phyloP scores from a whole-genome alignment of 2,329 filamentous ascomycete genomes.

The Ceratocystis diversiconidia region DNA sequence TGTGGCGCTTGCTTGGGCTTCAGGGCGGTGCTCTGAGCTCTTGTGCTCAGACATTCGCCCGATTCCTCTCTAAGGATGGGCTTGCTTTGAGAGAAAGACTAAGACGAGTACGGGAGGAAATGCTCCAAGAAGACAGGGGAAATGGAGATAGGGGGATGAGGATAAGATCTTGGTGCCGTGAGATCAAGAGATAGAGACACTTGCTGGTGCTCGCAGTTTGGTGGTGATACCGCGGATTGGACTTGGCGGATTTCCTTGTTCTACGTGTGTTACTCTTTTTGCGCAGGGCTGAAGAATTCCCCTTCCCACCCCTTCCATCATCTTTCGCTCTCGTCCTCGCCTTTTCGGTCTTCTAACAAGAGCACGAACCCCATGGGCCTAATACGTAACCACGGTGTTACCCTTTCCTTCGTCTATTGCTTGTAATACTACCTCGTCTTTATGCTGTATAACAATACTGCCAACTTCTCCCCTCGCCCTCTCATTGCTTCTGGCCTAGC shows the following conservation, averaged over 20 bases:
- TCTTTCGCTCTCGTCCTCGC: background rate
- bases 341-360: too few species aligned
- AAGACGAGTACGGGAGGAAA: too few species aligned
- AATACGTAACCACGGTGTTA: background rate
- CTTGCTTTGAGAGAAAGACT: background rate
- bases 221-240: too few species aligned
- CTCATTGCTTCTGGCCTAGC: background rate
- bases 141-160: background rate
- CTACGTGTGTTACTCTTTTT: background rate
- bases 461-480: background rate
- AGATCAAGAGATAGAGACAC: background rate
- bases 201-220: too few species aligned
- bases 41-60: background rate
- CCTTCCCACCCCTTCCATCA: background rate
- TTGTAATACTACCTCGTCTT: background rate
- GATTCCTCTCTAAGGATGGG: background rate
- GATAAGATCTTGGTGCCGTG: too few species aligned
- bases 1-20: background rate
- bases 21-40: background rate
- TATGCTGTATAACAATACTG: background rate
- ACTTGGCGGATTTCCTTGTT: background rate
- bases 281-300: background rate
- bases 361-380: background rate
- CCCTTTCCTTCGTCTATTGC: background rate
- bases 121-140: background rate